Base-by-base conservation (phyloP, 2,329 filamentous ascomycete genomes). In the Penicillium thymicola region DNA sequence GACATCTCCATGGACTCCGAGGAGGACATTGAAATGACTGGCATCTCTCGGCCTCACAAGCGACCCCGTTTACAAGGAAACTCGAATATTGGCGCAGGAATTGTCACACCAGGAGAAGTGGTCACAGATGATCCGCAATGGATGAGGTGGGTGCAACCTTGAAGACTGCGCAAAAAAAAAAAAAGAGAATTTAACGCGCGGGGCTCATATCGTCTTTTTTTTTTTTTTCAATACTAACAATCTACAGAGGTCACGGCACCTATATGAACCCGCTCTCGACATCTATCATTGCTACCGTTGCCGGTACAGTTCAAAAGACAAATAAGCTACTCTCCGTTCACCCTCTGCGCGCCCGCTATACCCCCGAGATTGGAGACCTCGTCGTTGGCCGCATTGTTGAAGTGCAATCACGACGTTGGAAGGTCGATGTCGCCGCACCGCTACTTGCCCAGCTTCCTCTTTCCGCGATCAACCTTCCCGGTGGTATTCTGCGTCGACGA, bases 321-420 rank as follows among this genome's bases (percentile, higher is more conserved):
- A 99, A 99, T 83, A 97, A 97, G 75, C 87, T 99, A 46, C 87
- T 99, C 63, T 96, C 91, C 2, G 89, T 99, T 55, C 87, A 89
- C 2, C 92, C 94, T 7, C 82, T 99, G 3, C 90, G 92, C 59
- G 92, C 94, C 18, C 89, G 94, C 59, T 99, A 99, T 79, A 91
- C 86, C 2, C 94, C 94, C 32, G 93, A 97, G 75, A 97, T 99
- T 59, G 94, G 94, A 66, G 94, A 99, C 76, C 82, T 99, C 5
- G 90, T 99, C 3, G 88, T 99, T 14, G 94, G 94, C 37, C 86
- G 94, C 61, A 96, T 99, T 67, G 86, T 94, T 61, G 91, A 95
- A 75, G 94, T 99, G n/a, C 92, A 97, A 75, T 87, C 89, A 36
- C 87, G 88, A 73, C 86, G 93, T 50, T 99, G 94, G 94, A 91